Evolutionary conservation across 2,329 filamentous ascomycete genomes (phyloP), one percentile per base, ranked within the genome.

Genomic region (Colletotrichum tanaceti): DNA sequence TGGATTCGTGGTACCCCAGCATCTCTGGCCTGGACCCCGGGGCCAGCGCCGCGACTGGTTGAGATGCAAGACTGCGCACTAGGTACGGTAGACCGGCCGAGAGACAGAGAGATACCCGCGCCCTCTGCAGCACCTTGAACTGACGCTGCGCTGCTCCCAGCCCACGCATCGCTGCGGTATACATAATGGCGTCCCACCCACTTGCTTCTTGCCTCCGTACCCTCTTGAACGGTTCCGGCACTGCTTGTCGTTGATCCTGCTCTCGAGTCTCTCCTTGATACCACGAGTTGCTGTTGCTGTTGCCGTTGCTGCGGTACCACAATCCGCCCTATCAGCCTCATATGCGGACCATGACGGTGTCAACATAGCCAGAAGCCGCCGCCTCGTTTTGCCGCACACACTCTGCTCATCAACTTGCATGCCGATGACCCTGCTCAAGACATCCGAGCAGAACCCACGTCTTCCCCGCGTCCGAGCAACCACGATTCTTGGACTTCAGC

Each of bases 231-330:
- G 55, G 39, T 65, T 69, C 62, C 39, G 57, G 62, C 20, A 22
- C 52, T 46, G 55, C 46, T 65, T 22, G 66, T 69, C 39, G 55
- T 61, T 61, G 62, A 50, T 69, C 32, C 44, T 52, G 57, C 66
- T 69, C 66, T 69, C 62, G 63, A 65, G 66, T 66, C 66, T 69
- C 44, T 69, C 66, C 55, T 69, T 69, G 66, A 69, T 66, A 65
- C 63, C 66, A 65, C 62, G 66, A 69, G 57, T 66, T 58, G 61
- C 61, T 41, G 16, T 39, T 52, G 61, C 61, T 41, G 16, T 39
- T 52, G 46, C 46, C 32, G 38, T 39, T 60, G 46, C 46, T 52
- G 38, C 58, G 32, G 44, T 60, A 59, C 44, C 38, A 16, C 47
- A 16, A 57, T 11, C 59, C 60, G 61, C 41, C 54, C 16, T 46